Evolutionary conservation across 2,329 filamentous ascomycete species (phyloP), one percentile per base, ranked within the genome.

Genomic region (Saccharata proteae): DNA sequence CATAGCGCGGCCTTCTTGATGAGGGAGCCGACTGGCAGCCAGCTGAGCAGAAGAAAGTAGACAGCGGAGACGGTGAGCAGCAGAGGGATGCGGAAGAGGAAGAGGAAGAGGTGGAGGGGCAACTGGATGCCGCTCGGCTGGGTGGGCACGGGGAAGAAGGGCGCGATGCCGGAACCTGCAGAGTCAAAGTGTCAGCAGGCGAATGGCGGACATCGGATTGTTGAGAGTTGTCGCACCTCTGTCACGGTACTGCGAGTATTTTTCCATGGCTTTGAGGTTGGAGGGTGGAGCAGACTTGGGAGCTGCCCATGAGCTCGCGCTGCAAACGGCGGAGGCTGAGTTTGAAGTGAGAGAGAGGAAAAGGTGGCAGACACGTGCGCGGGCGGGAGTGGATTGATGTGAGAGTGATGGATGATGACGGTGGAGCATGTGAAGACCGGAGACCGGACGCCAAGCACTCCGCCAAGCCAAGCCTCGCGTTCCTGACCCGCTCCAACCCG

Each of bases 201-300:
- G 19, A 18, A 19, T 26, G 13, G 5, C n/a, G n/a, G n/a, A n/a
- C n/a, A n/a, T n/a, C n/a, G n/a, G n/a, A n/a, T 8, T 17, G 13
- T 16, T n/a, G 13, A 13, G 24, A 24, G 13, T 20, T 29, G 16
- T 24, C 32, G 42, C 64, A 82, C 85, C 85, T 74, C 80, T 75
- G 59, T 94, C 86, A 46, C 86, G 77, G 51, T 83, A 94, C 55
- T 93, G 84, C 35, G 82, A 88, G 56, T 83, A 94, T 57, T 92
- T 93, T 65, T 94, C 86, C 86, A 94, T 94, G 20, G 23, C 38
- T 29, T n/a, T 10, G 3, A 3, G 16, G 13, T 22, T 8, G 8
- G n/a, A 8, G 8, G 20, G 20, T 22, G 20, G n/a, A 8, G 20
- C 20, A 10, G 20, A 6, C 5, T 21, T 13, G 26, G n/a, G n/a